These are phyloP conservation scores for Stachybotrys elegans DNA, from an alignment of 2,329 filamentous ascomycete species.

Conservation along the genomic window DNA sequence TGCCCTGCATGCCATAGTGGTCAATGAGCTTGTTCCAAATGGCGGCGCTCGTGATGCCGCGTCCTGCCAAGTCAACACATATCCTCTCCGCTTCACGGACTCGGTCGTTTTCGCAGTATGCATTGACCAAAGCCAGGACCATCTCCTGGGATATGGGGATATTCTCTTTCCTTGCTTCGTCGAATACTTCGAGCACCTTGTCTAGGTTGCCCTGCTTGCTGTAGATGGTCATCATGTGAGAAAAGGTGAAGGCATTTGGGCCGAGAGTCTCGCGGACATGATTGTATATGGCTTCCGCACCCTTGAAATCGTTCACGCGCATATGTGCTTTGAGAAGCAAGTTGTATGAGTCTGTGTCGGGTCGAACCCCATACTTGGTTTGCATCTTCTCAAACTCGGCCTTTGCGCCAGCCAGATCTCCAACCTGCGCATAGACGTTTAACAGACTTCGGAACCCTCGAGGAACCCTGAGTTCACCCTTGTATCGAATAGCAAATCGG, in stretches of 20 bases:
- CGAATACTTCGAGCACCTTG: slow-evolving; percentile 60
- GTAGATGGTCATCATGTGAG: slow-evolving; percentile 68
- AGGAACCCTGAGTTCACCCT: slow-evolving; percentile 24
- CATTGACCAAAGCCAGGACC: slow-evolving; percentile 61
- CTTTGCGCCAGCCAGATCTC: slow-evolving; percentile 55
- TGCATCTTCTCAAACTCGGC: slow-evolving; percentile 59
- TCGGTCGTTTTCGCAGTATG: slow-evolving; percentile 46
- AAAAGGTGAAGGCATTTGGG: slow-evolving; percentile 63
- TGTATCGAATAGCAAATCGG: slow-evolving; percentile 33
- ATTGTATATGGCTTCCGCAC: slow-evolving; percentile 60
- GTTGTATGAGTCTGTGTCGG: slow-evolving; percentile 66
- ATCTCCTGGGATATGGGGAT: slow-evolving; percentile 52
- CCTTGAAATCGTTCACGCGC: slow-evolving; percentile 60
- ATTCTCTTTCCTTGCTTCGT: slow-evolving; percentile 49
- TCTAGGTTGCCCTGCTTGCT: slow-evolving; percentile 69
- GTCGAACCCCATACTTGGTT: slow-evolving; percentile 48
- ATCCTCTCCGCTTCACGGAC: slow-evolving; percentile 31
- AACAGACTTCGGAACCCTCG: slow-evolving; percentile 54
- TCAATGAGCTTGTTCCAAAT: slow-evolving; percentile 78
- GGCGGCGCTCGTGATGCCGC: slow-evolving; percentile 47
- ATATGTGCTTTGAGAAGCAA: slow-evolving; percentile 68
- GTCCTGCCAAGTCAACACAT: slow-evolving; percentile 44
- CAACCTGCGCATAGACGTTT: slow-evolving; percentile 65
- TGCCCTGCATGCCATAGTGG: slow-evolving; percentile 60
- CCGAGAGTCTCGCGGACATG: slow-evolving; percentile 43